Base-by-base conservation (phyloP, 176 grass and related monocot species). In the Areca catechu region DNA sequence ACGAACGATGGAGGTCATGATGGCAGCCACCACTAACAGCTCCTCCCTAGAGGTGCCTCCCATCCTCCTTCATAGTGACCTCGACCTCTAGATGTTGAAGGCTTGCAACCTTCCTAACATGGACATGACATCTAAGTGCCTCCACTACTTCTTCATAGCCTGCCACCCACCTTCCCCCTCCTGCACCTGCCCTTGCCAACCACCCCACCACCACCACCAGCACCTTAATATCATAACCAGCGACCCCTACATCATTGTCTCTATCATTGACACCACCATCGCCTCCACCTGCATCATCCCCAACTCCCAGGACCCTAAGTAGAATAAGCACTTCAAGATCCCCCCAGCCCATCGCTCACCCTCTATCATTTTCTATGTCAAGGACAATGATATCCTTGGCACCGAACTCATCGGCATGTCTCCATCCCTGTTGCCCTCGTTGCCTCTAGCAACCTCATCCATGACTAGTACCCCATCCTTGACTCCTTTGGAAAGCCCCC, bases 221-320 rank as follows among this genome's bases (percentile, higher is more conserved):
- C 79, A 65, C 67, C 62, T 24, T 0, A 85, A 84, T 60, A 80
- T 90, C 69, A 91, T 91, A 56, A 97, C 92, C 59, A 97, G 92
- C 71, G 92, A 91, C 73, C 86, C 92, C 50, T 97, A 97, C 68
- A 86, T 97, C 9, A 97, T 83, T 50, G 74, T 90, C 7, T 91
- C 74, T 22, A 50, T 97, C 4, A 69, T 77, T 16, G 83, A 43
- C 43, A 80, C 92, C 30, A 75, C 86, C 16, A 80, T 97, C 4
- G 86, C 92, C 54, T 74, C 86, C 69, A 97, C 92, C 24, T 68
- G 83, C 18, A 86, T 97, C 12, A 88, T 97, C 14, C 72, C 71
- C 37, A 97, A 97, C 80, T 60, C 49, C 58, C 61, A 97, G 77
- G 65, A 88, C 49, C 92, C 92, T 6, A 16, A 50, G 18, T 97